Evolutionary conservation across 805 yeast genomes (phyloP), one percentile per base, ranked within the genome.

Genomic region (Torulaspora delbrueckii): DNA sequence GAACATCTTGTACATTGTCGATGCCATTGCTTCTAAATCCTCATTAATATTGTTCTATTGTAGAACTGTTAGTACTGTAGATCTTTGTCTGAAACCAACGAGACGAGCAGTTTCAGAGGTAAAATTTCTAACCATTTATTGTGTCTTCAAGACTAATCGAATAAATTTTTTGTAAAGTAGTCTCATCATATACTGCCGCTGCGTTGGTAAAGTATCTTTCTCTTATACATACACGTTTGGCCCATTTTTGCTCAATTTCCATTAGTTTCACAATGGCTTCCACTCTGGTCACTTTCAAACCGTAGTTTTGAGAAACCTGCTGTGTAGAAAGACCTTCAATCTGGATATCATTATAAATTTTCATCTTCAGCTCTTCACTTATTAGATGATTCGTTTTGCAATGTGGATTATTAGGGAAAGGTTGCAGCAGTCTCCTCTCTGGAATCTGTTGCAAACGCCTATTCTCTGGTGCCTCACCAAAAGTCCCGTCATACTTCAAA

Each of bases 81-180:
- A 12, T 4, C 2, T 28, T 12, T 8, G 26, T 16, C 27, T 5
- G 13, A 33, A 8, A 12, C 10, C 22, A 18, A 37, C 18, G 25
- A 31, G 33, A 37, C 27, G 36, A 31, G 37, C 38, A 32, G 36
- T 33, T 37, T 54, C 60, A 57, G 63, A 49, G 52, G 45, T 48
- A 37, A 50, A 57, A 53, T 48, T 63, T 75, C 60, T 71, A 78
- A 80, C 84, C 85, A 78, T 56, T 40, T 67, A 59, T 43, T 51
- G 45, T 68, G 86, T 82, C 88, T 82, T 82, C 69, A 82, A 82
- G 88, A 82, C 88, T 82, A 82, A 82, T 82, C 88, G 82, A 76
- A 70, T 51, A 40, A 23, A 39, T 42, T 40, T 36, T 40, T 54
- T 60, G 66, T 63, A 56, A 61, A 60, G 53, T 56, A 54, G 63